Conservation (phyloP, 1,284 basidiomycete genomes). For the Cutaneotrichosporon mucoides region DNA sequence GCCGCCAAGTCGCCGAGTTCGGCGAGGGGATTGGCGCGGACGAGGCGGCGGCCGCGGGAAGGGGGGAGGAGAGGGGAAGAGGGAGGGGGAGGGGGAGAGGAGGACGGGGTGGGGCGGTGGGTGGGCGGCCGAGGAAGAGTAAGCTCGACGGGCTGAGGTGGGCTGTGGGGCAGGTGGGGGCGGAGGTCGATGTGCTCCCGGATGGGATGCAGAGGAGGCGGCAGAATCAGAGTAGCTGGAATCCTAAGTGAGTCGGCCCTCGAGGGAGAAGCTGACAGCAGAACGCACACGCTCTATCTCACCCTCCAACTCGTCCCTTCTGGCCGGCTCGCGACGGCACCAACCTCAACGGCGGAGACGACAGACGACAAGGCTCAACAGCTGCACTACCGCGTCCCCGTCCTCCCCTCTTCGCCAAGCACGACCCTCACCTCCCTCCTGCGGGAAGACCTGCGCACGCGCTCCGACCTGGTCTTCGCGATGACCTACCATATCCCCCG, state of each 20-base stretch:
- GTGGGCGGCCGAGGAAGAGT: constrained; percentile 32
- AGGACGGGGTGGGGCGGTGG: neutral
- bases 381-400: constrained; percentile 26
- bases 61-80: constrained; percentile 47
- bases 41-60: constrained; percentile 13
- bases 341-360: no score
- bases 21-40: constrained; percentile 61
- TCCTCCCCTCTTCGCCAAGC: constrained; percentile 14
- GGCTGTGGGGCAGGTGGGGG: constrained; percentile 62
- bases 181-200: constrained; percentile 64
- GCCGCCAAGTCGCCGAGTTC: constrained; percentile 65
- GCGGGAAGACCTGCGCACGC: constrained; percentile 8
- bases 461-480: constrained; percentile 14
- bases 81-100: constrained; percentile 42
- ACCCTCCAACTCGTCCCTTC: constrained; percentile 66
- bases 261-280: constrained; percentile 9
- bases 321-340: constrained; percentile 48
- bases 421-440: constrained; percentile 25
- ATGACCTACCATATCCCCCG: constrained; percentile 30
- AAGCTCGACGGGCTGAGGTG: constrained; percentile 64
- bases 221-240: constrained; percentile 73
- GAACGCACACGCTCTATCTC: constrained; percentile 56
- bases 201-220: constrained; percentile 74
- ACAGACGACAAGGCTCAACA: constrained; percentile 2
- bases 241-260: constrained; percentile 61